Base-by-base conservation (phyloP, 345 rosid species). In the Noccaea bulbosa region DNA sequence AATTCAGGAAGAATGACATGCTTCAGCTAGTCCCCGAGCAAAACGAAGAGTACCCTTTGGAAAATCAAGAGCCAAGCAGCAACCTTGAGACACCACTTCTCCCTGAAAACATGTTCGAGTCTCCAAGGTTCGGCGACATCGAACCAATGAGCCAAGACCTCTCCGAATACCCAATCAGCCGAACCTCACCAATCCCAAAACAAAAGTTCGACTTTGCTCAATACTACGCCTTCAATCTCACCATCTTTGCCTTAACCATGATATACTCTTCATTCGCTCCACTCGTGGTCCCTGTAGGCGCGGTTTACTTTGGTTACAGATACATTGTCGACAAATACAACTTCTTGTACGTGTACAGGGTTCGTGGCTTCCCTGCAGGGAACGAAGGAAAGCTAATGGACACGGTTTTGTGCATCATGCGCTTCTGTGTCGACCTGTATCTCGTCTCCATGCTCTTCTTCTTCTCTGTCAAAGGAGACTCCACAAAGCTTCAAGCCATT, bases 341-440 rank as follows among this genome's bases (percentile, higher is more conserved):
- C 82, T 94, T 94, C 80, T 81, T 94, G 15, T 94, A 86, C 56
- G 88, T 91, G 11, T 94, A 91, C 77, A 84, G 99, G 85, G 99
- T 91, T 15, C 81, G 86, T 4, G 99, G 97, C 11, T 94, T 94
- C 74, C 96, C 99, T 67, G 95, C 97, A 20, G 96, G 97, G 40
- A 94, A 94, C 41, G 99, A 94, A 49, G 99, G 99, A 72, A 94
- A 88, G 85, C 79, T 94, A 77, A 91, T 91, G 99, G 99, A 94
- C 73, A 87, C 91, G 0, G 99, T 94, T 24, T 47, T 94, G 79
- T 66, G 88, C 68, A 79, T 91, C 68, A 85, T 89, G 95, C 78
- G 97, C 11, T 85, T 94, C 83, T 91, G 95, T 16, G 85, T 94
- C 2, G 93, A 94, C 83, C 66, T 94, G n/a, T 94, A 84, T 75